These are phyloP conservation scores for Venturia nashicola DNA, from an alignment of 2,329 filamentous ascomycete genomes.

Conservation along the genomic window DNA sequence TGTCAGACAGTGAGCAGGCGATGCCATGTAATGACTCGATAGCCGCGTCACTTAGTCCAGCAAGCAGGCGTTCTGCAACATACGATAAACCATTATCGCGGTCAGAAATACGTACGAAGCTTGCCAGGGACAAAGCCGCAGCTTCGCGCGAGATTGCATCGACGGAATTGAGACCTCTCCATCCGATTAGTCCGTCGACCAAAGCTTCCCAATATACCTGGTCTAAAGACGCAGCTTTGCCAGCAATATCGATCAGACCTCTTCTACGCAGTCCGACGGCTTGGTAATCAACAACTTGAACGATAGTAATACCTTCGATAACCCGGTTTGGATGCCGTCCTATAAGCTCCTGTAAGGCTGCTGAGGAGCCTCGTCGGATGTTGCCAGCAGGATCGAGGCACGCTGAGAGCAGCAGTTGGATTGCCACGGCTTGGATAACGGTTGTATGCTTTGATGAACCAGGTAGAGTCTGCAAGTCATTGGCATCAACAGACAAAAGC, in stretches of 20 bases:
- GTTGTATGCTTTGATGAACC: conserved; percentile 26
- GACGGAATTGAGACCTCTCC: conserved; percentile 76
- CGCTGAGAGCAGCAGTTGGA: conserved; percentile 67
- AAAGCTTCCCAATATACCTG: conserved; percentile 54
- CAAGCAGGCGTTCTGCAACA: conserved; percentile 32
- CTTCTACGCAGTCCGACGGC: conserved; percentile 76
- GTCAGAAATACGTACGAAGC: no score
- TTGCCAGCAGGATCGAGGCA: conserved; percentile 87
- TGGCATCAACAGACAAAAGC: conserved; percentile 48
- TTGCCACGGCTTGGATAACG: conserved; percentile 55
- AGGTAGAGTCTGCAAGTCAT: conserved; percentile 29
- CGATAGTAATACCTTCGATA: conserved; percentile 69
- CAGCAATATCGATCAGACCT: conserved; percentile 66
- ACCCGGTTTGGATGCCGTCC: conserved; percentile 85
- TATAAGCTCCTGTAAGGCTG: conserved; percentile 85
- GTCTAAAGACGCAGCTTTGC: conserved; percentile 54
- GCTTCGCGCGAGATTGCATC: conserved; percentile 62
- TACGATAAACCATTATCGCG: no score
- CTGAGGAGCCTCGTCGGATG: conserved; percentile 82
- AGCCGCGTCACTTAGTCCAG: no score
- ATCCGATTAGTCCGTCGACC: conserved; percentile 59
- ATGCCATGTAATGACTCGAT: no score
- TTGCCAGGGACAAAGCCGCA: no score
- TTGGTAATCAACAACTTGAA: conserved; percentile 88
- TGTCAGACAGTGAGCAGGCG: no score